Evolutionary conservation across 148 eudicot species (phyloP).

Genomic region (Diospyros lotus): DNA sequence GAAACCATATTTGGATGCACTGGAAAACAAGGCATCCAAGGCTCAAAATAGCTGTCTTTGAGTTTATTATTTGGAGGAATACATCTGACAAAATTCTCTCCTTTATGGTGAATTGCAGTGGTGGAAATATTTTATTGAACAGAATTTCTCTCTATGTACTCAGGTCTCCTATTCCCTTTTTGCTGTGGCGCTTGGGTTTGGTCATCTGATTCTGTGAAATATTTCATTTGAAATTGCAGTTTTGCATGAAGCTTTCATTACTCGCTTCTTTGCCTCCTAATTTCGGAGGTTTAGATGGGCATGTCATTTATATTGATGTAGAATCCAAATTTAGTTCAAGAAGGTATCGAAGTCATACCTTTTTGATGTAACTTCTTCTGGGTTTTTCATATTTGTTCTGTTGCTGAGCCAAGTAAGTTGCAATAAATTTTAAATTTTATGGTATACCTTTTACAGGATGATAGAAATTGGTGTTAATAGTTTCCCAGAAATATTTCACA

Average conservation of each 20-base stretch:
- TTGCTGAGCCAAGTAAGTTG: not conserved
- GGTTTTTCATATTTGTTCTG: constrained; percentile 1
- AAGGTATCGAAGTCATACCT: constrained; percentile 42
- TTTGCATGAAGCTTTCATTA: constrained; percentile 80
- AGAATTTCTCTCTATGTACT: not conserved
- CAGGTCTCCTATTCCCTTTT: not conserved
- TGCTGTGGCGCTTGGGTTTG: not conserved
- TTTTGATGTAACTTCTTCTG: constrained; percentile 6
- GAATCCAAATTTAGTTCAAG: constrained; percentile 89
- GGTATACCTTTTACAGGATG: constrained; percentile 37
- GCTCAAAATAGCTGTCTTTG: not conserved
- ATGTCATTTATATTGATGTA: constrained; percentile 72
- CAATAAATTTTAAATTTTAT: not conserved
- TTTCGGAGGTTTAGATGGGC: constrained; percentile 83
- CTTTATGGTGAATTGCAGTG: not conserved
- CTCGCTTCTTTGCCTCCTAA: constrained; percentile 72
- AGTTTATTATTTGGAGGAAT: not conserved
- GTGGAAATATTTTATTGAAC: no score
- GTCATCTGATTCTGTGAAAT: constrained; percentile 8
- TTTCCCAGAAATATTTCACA: constrained; percentile 75
- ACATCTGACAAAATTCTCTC: not conserved
- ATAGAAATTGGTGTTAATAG: constrained; percentile 82
- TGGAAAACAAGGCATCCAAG: no score
- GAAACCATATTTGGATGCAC: no score
- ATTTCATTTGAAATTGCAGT: constrained; percentile 40